A percentile compares a stretch with the other conserved stretches of the same genome.
Evolutionary conservation across 2,329 filamentous ascomycete species (phyloP).

Genomic region (Sclerotinia subarctica): DNA sequence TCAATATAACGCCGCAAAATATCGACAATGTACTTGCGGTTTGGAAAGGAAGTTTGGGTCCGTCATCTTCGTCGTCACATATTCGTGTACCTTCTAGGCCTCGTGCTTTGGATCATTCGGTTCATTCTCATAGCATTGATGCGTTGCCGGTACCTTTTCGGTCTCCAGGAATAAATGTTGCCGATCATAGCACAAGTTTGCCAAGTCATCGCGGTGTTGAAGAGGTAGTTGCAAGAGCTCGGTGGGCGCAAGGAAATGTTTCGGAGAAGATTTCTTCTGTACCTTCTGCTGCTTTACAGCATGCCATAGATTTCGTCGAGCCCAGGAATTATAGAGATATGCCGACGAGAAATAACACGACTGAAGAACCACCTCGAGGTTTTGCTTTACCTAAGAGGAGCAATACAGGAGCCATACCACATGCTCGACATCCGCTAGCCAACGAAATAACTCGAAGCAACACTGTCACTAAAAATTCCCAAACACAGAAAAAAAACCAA

Average conservation of each 20-base stretch:
- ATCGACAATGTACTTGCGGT: constrained; percentile 6
- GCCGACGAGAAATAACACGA: background rate
- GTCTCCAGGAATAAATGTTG: background rate
- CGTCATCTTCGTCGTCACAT: background rate
- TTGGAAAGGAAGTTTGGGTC: background rate
- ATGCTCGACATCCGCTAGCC: background rate
- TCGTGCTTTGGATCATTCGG: background rate
- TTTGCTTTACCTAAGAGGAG: background rate
- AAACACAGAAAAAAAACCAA: background rate
- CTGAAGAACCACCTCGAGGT: background rate
- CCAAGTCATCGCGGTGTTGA: no score
- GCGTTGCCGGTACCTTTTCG: background rate
- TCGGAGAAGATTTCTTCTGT: background rate
- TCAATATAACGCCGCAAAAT: background rate
- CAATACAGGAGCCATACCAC: background rate
- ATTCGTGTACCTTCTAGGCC: background rate
- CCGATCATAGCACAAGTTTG: background rate
- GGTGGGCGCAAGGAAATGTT: background rate
- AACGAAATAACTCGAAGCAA: background rate
- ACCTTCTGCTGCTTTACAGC: background rate
- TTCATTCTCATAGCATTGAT: background rate
- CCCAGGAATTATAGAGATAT: background rate
- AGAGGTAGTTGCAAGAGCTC: background rate
- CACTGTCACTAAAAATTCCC: background rate
- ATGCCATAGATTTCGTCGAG: background rate